Conservation (phyloP, 257 asterid species). For the Penstemon barbatus region DNA sequence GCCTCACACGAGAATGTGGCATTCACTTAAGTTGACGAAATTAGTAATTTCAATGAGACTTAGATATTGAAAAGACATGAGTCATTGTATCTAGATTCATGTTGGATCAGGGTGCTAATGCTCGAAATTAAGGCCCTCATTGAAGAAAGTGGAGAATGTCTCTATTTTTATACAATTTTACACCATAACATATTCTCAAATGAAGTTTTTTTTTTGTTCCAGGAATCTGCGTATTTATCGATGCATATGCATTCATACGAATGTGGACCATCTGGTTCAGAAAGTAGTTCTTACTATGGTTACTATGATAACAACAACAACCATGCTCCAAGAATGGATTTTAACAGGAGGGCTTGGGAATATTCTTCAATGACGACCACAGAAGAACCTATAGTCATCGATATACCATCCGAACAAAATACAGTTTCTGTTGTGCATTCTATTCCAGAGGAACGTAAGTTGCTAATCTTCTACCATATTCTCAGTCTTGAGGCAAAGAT, state of each 20-base stretch:
- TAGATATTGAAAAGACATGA: not conserved
- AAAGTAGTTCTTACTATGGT: slow-evolving; percentile 57
- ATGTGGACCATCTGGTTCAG: slow-evolving; percentile 58
- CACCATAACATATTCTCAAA: slow-evolving; percentile 4
- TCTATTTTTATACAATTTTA: not conserved
- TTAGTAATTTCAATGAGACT: not conserved
- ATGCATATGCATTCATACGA: slow-evolving; percentile 72
- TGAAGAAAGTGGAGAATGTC: slow-evolving; percentile 14
- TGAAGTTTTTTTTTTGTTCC: slow-evolving; percentile 26
- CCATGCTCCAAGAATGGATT: slow-evolving; percentile 52
- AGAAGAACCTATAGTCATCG: slow-evolving; percentile 47
- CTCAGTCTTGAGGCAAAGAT: slow-evolving; percentile 6
- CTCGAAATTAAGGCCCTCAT: not conserved
- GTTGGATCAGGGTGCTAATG: not conserved
- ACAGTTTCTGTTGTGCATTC: slow-evolving; percentile 47
- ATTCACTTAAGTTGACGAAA: not conserved
- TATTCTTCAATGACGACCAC: slow-evolving; percentile 55
- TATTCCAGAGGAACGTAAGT: slow-evolving; percentile 75
- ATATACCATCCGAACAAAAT: slow-evolving; percentile 53
- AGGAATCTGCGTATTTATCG: slow-evolving; percentile 79
- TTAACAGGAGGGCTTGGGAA: slow-evolving; percentile 62
- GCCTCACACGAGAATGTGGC: not conserved
- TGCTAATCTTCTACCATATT: slow-evolving; percentile 6
- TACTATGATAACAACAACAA: slow-evolving; percentile 40
- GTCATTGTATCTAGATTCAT: not conserved